These are phyloP conservation scores for Colletotrichum incanum DNA, from an alignment of 2,329 filamentous ascomycete species.

Conservation along the genomic window DNA sequence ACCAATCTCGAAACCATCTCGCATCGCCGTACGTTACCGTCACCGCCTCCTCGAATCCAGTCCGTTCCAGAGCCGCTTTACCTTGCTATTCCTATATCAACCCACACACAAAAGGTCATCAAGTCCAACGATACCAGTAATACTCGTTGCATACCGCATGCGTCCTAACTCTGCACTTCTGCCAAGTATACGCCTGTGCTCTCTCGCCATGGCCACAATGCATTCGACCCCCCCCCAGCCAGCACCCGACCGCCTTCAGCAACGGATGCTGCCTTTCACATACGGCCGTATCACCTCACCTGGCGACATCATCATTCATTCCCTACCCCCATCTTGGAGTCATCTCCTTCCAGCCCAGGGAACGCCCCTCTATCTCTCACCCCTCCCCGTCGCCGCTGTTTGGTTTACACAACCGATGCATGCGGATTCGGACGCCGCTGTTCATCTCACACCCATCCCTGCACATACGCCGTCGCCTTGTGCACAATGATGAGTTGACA, in stretches of 20 bases:
- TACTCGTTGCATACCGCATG: background rate
- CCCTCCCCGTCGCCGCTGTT: background rate
- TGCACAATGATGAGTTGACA: background rate
- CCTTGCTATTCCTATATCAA: too few species aligned
- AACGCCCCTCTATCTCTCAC: background rate
- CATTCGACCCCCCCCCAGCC: background rate
- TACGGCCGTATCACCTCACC: constrained; percentile 16
- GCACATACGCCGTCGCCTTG: background rate
- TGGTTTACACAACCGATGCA: background rate
- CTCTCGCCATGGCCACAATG: background rate
- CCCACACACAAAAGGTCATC: too few species aligned
- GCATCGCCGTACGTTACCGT: background rate
- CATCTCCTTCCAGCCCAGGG: background rate
- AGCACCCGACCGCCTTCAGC: constrained; percentile 2
- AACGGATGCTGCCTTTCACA: background rate
- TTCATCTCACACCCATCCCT: background rate
- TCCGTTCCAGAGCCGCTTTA: too few species aligned
- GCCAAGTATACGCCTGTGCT: background rate
- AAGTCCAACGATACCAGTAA: background rate
- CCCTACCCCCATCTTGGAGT: background rate
- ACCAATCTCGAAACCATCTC: background rate
- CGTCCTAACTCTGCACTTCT: background rate
- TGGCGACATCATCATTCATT: constrained; percentile 2
- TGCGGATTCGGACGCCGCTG: background rate
- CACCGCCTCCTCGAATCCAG: background rate